Conservation (phyloP, 371 early-diverging fungal genomes). For the Apophysomyces trapeziformis region DNA sequence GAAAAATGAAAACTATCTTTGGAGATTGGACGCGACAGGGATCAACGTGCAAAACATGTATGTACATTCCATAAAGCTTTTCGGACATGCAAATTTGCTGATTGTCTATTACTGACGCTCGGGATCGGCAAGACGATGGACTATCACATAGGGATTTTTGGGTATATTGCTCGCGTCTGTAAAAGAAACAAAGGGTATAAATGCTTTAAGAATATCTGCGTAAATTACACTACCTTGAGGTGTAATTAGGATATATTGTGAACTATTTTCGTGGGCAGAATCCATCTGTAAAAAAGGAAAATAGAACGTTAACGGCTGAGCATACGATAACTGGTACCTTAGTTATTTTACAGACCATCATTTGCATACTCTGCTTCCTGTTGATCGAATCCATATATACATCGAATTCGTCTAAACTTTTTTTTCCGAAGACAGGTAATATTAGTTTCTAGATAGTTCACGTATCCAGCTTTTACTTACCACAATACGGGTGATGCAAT, state of each 20-base stretch:
- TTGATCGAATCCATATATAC: constrained; percentile 99
- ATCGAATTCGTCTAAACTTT: constrained; percentile 98
- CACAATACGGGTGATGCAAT: constrained; percentile 95
- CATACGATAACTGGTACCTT: too few species aligned
- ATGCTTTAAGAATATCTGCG: not conserved
- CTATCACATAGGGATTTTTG: constrained; percentile 69
- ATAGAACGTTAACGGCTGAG: not conserved
- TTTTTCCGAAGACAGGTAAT: not conserved
- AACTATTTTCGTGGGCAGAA: constrained; percentile 71
- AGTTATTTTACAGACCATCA: constrained; percentile 61
- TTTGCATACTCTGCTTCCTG: constrained; percentile 82
- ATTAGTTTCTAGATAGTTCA: not conserved
- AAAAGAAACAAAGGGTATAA: not conserved
- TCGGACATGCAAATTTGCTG: too few species aligned
- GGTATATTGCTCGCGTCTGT: constrained; percentile 59
- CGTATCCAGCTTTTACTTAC: constrained; percentile 31
- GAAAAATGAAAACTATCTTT: too few species aligned
- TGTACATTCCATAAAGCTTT: too few species aligned
- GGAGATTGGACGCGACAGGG: too few species aligned
- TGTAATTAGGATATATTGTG: constrained; percentile 95
- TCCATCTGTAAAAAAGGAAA: constrained; percentile 56
- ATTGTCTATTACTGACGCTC: constrained; percentile 41
- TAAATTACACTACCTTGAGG: constrained; percentile 70
- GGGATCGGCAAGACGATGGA: constrained; percentile 76
- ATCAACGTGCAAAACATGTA: too few species aligned